phyloP scores from a whole-genome alignment of 805 yeast species.

The Grigorovia yakushimaensis region DNA sequence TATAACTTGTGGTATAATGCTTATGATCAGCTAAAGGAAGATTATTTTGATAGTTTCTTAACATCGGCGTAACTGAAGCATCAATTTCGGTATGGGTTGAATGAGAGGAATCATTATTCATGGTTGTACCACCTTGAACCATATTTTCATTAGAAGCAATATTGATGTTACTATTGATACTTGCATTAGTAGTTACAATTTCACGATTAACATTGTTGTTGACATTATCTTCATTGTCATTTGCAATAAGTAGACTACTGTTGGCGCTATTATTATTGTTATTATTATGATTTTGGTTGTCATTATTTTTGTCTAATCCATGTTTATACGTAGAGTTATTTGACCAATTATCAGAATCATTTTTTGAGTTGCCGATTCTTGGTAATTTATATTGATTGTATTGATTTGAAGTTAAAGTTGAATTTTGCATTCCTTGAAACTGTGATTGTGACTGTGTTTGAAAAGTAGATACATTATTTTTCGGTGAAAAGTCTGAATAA shows the following conservation, averaged over 20 bases:
- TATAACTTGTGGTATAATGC: neutral
- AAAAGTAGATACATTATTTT: neutral
- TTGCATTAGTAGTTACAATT: neutral
- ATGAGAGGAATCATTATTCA: neutral
- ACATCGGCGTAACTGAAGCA: neutral
- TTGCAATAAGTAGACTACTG: neutral
- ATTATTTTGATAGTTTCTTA: neutral
- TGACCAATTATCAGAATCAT: neutral
- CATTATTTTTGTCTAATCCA: neutral
- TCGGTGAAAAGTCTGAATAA: neutral
- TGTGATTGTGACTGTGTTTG: neutral
- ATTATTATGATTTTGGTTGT: neutral
- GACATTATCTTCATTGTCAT: neutral
- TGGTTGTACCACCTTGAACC: neutral
- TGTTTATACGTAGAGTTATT: neutral
- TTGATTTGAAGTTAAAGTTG: too few species aligned
- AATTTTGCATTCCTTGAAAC: neutral
- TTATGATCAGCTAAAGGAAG: neutral
- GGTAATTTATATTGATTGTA: neutral
- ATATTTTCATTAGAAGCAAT: too few species aligned
- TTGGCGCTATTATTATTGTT: neutral
- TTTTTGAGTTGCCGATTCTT: neutral
- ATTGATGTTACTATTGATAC: too few species aligned
- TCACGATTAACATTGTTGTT: neutral
- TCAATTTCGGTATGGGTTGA: neutral